Base-by-base conservation (phyloP, 139 green algal genomes). In the Chlorella sp. region DNA sequence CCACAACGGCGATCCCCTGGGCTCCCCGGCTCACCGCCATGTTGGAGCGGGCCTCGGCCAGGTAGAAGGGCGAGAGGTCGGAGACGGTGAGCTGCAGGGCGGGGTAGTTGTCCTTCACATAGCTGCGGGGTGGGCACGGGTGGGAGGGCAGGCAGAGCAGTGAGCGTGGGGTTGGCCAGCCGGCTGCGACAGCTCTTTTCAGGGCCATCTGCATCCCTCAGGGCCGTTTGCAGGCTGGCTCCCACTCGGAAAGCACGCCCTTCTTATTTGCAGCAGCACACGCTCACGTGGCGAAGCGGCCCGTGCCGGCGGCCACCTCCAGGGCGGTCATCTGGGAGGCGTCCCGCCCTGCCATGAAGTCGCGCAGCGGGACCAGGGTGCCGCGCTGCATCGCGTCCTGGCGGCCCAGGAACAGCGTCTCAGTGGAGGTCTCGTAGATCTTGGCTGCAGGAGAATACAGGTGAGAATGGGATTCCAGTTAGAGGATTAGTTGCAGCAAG, bases 21-120 rank as follows among this genome's bases (percentile, higher is more conserved):
- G 48, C 36, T 22, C 40, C 40, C 41, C 26, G 68, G 9, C 72
- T 19, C 44, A 54, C 41, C 70, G 62, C 78, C 34, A 77, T 58
- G 87, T 95, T 96, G 34, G 85, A 65, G 16, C 94, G 85, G 4
- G 94, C 93, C 41, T 92, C 86, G 24, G 89, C 75, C 65, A 98
- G 92, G 89, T 98, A 98, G 90, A 94, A 97, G 67, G 95, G 95
- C 7, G 85, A 93, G 58, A 98, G 87, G 85, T 98, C 95, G 28
- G 90, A 87, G 9, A 90, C 77, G 20, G 94, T 95, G 36, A 93
- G 84, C 62, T 82, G 70, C 85, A 95, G 84, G 26, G 43, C 36
- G 0, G 89, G 87, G 64, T 93, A 94, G 89, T 96, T 97, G 87
- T 97, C 94, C 76, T 93, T 92, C 80, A 96, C 51, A 60, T 26